A percentile compares a stretch with the other conserved stretches of the same genome.
Evolutionary conservation across 441 rosid genomes (phyloP).

Genomic region (Capsella rubella): DNA sequence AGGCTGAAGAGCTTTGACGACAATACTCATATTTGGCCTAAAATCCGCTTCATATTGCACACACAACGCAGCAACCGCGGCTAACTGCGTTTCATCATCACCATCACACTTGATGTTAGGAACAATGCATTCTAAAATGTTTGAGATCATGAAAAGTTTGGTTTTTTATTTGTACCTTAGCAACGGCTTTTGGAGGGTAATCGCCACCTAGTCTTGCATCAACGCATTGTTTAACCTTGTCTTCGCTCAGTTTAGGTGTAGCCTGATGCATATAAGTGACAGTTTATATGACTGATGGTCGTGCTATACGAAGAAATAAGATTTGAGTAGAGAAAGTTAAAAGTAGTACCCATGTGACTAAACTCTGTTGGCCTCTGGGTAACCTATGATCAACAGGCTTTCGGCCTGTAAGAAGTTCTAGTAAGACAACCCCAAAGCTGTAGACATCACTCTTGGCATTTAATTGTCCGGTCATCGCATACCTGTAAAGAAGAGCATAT

Average conservation of each 20-base stretch:
- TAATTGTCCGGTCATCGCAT: constrained; percentile 78
- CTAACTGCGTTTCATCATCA: constrained; percentile 64
- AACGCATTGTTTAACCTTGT: constrained; percentile 76
- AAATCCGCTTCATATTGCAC: constrained; percentile 98
- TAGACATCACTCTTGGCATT: constrained; percentile 80
- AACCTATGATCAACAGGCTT: constrained; percentile 77
- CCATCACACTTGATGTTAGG: constrained; percentile 13
- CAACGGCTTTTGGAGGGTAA: constrained; percentile 83
- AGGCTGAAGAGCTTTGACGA: constrained; percentile 97
- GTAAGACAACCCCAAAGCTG: constrained; percentile 78
- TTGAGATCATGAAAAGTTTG: neutral
- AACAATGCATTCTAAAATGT: neutral
- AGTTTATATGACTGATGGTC: neutral
- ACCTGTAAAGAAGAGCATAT: constrained; percentile 47
- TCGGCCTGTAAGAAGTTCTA: constrained; percentile 74
- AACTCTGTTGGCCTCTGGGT: constrained; percentile 80
- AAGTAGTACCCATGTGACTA: constrained; percentile 75
- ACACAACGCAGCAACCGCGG: constrained; percentile 96
- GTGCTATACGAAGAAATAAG: neutral
- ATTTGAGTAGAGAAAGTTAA: constrained; percentile 16
- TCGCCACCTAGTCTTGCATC: constrained; percentile 78
- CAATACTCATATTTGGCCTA: constrained; percentile 97
- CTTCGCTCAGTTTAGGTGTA: constrained; percentile 80
- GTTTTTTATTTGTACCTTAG: constrained; percentile 53
- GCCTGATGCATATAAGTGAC: constrained; percentile 55